Conservation (phyloP, 1,139 yeast species). For the Nakaseomyces uthaithaninus region DNA sequence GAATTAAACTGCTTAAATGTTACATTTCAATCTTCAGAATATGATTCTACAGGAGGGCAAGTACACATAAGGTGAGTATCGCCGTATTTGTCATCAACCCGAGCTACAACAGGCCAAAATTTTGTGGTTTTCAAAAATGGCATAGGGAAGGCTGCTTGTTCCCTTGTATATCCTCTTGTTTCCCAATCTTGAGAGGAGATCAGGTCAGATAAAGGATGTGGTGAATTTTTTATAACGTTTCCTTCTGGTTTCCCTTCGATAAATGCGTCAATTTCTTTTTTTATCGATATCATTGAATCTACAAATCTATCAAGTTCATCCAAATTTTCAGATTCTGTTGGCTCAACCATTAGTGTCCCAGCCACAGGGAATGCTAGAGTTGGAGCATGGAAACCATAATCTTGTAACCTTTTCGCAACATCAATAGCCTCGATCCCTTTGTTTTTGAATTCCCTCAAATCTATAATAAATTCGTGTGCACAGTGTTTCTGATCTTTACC, state of each 20-base stretch:
- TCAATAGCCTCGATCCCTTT: constrained; percentile 90
- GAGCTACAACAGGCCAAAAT: constrained; percentile 92
- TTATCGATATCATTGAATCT: constrained; percentile 76
- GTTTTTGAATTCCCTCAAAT: constrained; percentile 74
- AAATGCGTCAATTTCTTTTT: constrained; percentile 72
- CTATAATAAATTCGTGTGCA: constrained; percentile 94
- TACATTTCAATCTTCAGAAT: background rate
- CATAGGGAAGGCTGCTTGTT: constrained; percentile 88
- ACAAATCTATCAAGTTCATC: constrained; percentile 86
- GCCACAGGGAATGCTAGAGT: constrained; percentile 99
- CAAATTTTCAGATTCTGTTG: constrained; percentile 88
- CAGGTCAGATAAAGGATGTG: constrained; percentile 80
- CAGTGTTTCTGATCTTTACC: constrained; percentile 60
- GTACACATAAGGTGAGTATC: constrained; percentile 90
- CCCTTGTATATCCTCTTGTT: constrained; percentile 84
- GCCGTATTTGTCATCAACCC: constrained; percentile 91
- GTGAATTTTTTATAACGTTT: constrained; percentile 75
- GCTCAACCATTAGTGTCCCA: constrained; percentile 95
- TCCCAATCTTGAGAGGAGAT: constrained; percentile 59
- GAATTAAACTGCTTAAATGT: too few species aligned
- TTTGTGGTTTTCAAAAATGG: constrained; percentile 63
- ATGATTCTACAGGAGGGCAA: constrained; percentile 70
- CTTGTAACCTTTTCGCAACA: constrained; percentile 92
- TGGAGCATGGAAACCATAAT: constrained; percentile 98
- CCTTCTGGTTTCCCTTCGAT: constrained; percentile 62